A percentile compares a stretch with the other conserved stretches of the same genome.
Evolutionary conservation across 1,139 yeast species (phyloP).

Genomic region (Sugiyamaella castrensis): DNA sequence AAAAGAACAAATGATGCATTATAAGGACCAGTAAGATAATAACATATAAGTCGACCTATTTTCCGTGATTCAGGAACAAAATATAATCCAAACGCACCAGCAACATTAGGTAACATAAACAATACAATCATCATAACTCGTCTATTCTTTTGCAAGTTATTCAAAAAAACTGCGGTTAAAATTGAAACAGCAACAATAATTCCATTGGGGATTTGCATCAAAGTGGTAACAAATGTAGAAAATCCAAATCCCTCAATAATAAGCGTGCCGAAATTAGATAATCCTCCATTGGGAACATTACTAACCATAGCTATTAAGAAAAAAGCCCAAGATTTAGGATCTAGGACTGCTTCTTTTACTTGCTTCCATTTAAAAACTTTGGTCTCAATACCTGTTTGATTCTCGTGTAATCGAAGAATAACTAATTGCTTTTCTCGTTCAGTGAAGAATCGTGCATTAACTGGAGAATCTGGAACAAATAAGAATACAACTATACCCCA

Average conservation of each 20-base stretch:
- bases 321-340: constrained; percentile 48
- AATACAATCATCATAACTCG: constrained; percentile 21
- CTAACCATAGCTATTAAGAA: constrained; percentile 40
- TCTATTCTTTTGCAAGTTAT: constrained; percentile 18
- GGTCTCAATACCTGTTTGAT: constrained; percentile 52
- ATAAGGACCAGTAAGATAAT: constrained; percentile 30
- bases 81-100: constrained; percentile 30
- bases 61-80: constrained; percentile 22
- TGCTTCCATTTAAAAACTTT: constrained; percentile 51
- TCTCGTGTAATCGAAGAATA: constrained; percentile 50
- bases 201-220: constrained; percentile 31
- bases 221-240: constrained; percentile 28
- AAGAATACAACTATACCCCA: constrained; percentile 49
- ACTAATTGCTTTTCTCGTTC: constrained; percentile 51
- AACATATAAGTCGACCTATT: constrained; percentile 28
- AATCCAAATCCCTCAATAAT: constrained; percentile 33
- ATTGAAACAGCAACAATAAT: constrained; percentile 25
- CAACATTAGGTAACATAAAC: constrained; percentile 28
- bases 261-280: constrained; percentile 36
- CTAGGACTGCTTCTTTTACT: constrained; percentile 42
- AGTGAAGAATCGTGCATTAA: constrained; percentile 51
- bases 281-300: constrained; percentile 50
- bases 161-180: constrained; percentile 22
- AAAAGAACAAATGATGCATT: constrained; percentile 47
- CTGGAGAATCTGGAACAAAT: constrained; percentile 53